phyloP scores from a whole-genome alignment of 257 asterid species.

The Euphrasia confusa region DNA sequence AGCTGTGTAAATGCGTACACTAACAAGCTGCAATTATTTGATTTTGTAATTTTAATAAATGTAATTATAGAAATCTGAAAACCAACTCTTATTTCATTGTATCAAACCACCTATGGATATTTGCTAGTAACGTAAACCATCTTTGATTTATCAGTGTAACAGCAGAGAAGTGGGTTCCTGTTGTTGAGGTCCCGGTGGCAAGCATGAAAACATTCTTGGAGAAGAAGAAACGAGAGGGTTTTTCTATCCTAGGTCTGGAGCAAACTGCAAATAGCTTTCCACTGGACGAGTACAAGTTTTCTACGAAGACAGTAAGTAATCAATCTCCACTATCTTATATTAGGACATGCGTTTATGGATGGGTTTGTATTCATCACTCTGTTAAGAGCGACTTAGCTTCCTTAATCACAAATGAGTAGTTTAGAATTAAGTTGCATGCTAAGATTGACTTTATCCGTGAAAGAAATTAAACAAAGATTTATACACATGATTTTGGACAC shows the following conservation, averaged over 20 bases:
- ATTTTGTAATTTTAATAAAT: not conserved
- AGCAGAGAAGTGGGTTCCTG: constrained; percentile 93
- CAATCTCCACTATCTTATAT: constrained; percentile 6
- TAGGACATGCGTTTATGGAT: too few species aligned
- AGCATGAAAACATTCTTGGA: constrained; percentile 65
- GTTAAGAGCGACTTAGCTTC: too few species aligned
- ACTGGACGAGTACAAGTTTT: constrained; percentile 66
- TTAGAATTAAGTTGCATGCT: not conserved
- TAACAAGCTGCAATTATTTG: not conserved
- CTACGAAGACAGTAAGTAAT: constrained; percentile 59
- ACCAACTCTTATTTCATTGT: constrained; percentile 3
- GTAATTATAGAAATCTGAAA: not conserved
- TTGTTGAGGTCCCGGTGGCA: constrained; percentile 73
- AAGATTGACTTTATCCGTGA: not conserved
- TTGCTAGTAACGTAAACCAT: constrained; percentile 16
- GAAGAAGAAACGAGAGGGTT: constrained; percentile 79
- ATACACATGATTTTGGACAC: too few species aligned
- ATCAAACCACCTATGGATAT: not conserved
- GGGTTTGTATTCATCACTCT: too few species aligned
- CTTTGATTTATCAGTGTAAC: constrained; percentile 56
- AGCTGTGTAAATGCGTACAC: too few species aligned
- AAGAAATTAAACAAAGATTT: not conserved
- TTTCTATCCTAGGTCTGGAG: constrained; percentile 79
- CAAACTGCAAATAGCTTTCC: constrained; percentile 94
- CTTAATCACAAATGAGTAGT: not conserved